Evolutionary conservation across 164 flowering plant genomes (phyloP), one percentile per base, ranked within the genome.

Genomic region (Chloranthus sessilifolius): DNA sequence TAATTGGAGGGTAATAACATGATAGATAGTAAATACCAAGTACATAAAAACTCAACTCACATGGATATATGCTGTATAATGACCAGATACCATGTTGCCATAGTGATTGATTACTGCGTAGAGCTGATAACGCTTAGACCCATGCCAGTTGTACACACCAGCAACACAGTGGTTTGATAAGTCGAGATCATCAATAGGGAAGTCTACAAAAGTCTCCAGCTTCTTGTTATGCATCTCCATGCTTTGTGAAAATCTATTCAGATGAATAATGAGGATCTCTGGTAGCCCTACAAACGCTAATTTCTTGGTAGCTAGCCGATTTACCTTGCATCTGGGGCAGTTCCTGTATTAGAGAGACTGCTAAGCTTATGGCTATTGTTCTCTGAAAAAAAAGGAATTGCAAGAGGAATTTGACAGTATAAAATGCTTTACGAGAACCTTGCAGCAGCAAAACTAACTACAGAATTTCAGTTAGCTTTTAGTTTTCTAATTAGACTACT

Each of bases 1-100:
- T n/a, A n/a, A n/a, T n/a, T n/a, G n/a, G n/a, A n/a, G n/a, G n/a
- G n/a, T n/a, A n/a, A n/a, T n/a, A n/a, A n/a, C n/a, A n/a, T n/a
- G n/a, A n/a, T n/a, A n/a, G n/a, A n/a, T n/a, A 30, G 4, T 37
- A 43, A 7, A 20, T 20, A 16, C 20, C 2, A 21, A 60, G 49
- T 10, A n/a, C n/a, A n/a, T n/a, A 49, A 34, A 63, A 49, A 37
- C n/a, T n/a, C 29, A 22, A 83, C 97, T 89, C 63, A 89, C 95
- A 65, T 69, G 83, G 64, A 79, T 81, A 79, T 69, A 81, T 50
- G 95, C 95, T 23, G 97, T 84, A 61, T 92, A 92, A 70, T 92
- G 95, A 55, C 96, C 96, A 37, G 91, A 91, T 47, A 96, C 95
- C 88, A 88, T 74, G 80, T 87, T 73, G 34, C 99, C 99, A 69